Base-by-base conservation (phyloP, 2,329 filamentous ascomycete genomes). In the Lizonia empirigonia region DNA sequence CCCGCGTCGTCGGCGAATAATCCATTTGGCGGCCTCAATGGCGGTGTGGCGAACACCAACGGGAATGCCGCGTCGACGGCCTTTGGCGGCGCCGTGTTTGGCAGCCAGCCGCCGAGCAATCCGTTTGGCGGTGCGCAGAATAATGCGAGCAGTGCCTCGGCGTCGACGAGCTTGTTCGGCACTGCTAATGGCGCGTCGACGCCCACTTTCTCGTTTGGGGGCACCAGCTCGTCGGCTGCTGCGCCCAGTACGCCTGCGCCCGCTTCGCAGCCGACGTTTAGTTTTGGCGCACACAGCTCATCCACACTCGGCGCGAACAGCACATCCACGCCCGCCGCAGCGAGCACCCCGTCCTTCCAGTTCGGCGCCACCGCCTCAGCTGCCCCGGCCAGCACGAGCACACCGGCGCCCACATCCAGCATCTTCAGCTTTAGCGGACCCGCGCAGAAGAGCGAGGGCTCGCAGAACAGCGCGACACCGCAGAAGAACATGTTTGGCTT, bases 31-130 rank as follows among this genome's bases (percentile, higher is more conserved):
- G 58, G 55, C 1, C 12, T 16, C 16, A 60, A 58, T 22, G 54
- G 41, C 23, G 40, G 57, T 24, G 50, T 59, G 10, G 47, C 66
- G 3, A 30, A 56, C 16, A 56, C 52, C n/a, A 70, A 69, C 48
- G 65, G 64, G n/a, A n/a, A n/a, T n/a, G n/a, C n/a, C 45, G 50
- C 50, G 15, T 53, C 51, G 2, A 38, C 55, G 13, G 15, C 54
- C 2, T 64, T 63, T 30, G 65, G 65, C 8, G 56, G 58, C 39
- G 59, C 53, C 29, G 48, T 62, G 6, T 66, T 65, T 47, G 57
- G 52, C 44, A 34, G 51, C 20, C 59, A 63, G 48, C 29, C 63
- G 7, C 48, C 56, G 16, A 58, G 57, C 37, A 65, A 59, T 24
- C 56, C 56, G 2, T 65, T 67, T 34, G 63, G 59, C 12, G 54